Evolutionary conservation across 2,329 filamentous ascomycete genomes (phyloP).

Genomic region (Acrocalymma vagum): DNA sequence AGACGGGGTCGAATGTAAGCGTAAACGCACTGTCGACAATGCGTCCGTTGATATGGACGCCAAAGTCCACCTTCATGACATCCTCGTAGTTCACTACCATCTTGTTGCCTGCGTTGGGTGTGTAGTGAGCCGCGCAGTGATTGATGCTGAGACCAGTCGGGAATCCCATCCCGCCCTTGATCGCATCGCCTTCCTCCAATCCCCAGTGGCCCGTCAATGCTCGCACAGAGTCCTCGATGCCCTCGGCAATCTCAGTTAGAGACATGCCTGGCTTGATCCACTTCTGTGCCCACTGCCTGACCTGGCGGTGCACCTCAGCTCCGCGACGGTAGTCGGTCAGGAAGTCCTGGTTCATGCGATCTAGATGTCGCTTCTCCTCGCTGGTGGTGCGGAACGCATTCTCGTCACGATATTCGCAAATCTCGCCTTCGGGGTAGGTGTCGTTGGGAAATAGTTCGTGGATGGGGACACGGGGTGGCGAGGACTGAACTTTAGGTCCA

Average conservation of each 20-base stretch:
- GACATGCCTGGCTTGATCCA: constrained; percentile 82
- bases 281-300: constrained; percentile 82
- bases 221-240: constrained; percentile 85
- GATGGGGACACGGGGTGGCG: constrained; percentile 77
- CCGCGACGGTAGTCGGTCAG: constrained; percentile 82
- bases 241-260: constrained; percentile 82
- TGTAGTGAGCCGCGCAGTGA: constrained; percentile 86
- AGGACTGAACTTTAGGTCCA: constrained; percentile 74
- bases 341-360: constrained; percentile 82
- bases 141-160: constrained; percentile 85
- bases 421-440: constrained; percentile 79
- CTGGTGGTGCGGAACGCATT: constrained; percentile 81
- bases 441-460: constrained; percentile 77
- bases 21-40: constrained; percentile 79
- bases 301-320: constrained; percentile 89
- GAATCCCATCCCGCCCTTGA: constrained; percentile 85
- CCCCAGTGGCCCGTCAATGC: constrained; percentile 79
- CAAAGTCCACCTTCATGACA: constrained; percentile 79
- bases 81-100: constrained; percentile 70
- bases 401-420: constrained; percentile 79
- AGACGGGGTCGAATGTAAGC: constrained; percentile 72
- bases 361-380: constrained; percentile 85
- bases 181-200: constrained; percentile 78
- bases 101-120: constrained; percentile 87
- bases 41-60: constrained; percentile 74